Evolutionary conservation across 345 rosid genomes (phyloP), one percentile per base, ranked within the genome.

Genomic region (Erucastrum elatum): DNA sequence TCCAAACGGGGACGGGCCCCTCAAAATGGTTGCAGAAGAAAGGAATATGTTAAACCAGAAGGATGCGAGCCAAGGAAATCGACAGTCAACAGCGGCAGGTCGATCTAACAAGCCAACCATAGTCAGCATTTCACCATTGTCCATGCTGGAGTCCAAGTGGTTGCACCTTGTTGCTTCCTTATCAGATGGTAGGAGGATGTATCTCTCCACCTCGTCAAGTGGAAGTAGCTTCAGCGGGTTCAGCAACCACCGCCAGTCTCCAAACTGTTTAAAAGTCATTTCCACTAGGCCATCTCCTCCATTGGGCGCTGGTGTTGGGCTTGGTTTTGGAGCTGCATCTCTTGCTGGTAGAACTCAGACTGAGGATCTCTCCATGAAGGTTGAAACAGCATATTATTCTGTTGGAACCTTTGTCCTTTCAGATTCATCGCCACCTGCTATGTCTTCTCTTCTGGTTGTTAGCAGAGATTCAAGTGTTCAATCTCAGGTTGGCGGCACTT

Each of bases 171-270:
- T 95, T 84, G 97, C 88, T 62, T 84, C 89, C 74, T 80, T 95
- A 82, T 95, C 98, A 8, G 99, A 95, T 86, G 99, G 99, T 67
- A 91, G 96, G 79, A 90, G 99, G 83, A 83, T 95, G 96, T 95
- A 91, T 79, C 87, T 95, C 80, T 93, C 97, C 69, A 95, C 97
- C 72, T 91, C 89, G 53, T 87, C 89, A 35, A 83, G 80, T 83
- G 95, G 97, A 83, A 88, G 76, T 80, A 84, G 94, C 81, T 83
- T 94, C 85, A 84, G 87, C 70, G 92, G 92, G 71, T 90, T 90
- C 78, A 88, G 76, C 76, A 84, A 84, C 71, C 66, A 56, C 64
- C 82, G 80, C 81, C 84, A 82, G 74, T 87, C 80, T 84, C 93
- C 97, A 78, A 88, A 87, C 81, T 95, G 94, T 84, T 87, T 95